Conservation (phyloP, 225 moss, liverwort and hornwort species). For the Physcomitrellopsis africana region DNA sequence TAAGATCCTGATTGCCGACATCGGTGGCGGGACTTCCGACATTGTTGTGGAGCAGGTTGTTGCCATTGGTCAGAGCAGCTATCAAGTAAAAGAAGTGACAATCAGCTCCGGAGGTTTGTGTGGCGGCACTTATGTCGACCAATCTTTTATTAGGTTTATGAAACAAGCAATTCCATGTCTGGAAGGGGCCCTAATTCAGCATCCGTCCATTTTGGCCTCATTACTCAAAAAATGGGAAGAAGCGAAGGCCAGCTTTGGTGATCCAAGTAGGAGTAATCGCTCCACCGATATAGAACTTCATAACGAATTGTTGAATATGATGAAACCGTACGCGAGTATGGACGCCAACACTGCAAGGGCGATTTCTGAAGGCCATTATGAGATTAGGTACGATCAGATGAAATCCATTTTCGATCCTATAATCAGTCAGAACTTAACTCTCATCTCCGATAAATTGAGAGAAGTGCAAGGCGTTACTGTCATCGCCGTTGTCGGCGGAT, state of each 20-base stretch:
- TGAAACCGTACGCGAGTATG: too few species aligned
- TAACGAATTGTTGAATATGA: not conserved
- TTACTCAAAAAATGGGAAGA: slow-evolving; percentile 25
- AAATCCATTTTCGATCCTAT: slow-evolving; percentile 34
- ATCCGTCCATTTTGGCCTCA: too few species aligned
- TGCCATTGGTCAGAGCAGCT: too few species aligned
- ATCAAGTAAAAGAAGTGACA: too few species aligned
- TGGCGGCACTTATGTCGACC: too few species aligned
- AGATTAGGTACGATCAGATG: slow-evolving; percentile 16
- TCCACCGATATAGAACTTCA: not conserved
- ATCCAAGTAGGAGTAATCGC: not conserved
- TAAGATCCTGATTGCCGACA: slow-evolving; percentile 23
- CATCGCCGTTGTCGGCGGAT: slow-evolving; percentile 38
- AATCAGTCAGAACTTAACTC: slow-evolving; percentile 20
- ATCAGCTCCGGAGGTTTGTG: too few species aligned
- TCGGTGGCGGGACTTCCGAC: slow-evolving; percentile 38
- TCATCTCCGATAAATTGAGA: slow-evolving; percentile 7
- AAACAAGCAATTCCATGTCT: too few species aligned
- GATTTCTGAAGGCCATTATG: accelerated
- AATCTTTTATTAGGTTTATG: too few species aligned
- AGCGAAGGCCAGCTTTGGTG: slow-evolving; percentile 12
- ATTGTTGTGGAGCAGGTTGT: slow-evolving; percentile 16
- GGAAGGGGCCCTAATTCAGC: too few species aligned
- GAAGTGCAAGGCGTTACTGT: slow-evolving; percentile 16
- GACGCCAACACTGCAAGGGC: too few species aligned